Evolutionary conservation across 1,139 yeast genomes (phyloP).

Genomic region (Candida pseudoviswanathii): DNA sequence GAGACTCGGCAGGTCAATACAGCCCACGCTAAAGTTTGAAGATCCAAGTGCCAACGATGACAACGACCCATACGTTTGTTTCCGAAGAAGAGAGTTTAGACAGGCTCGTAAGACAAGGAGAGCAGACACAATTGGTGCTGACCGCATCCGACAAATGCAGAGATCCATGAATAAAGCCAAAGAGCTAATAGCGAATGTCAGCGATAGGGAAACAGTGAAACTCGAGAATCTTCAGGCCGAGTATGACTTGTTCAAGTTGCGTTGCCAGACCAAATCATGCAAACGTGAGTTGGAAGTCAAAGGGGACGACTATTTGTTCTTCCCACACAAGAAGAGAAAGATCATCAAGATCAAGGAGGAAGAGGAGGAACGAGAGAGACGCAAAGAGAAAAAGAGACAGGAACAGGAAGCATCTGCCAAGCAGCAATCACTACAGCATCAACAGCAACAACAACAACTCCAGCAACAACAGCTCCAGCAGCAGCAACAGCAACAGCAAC

Average conservation of each 20-base stretch:
- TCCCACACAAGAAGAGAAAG: conserved; percentile 78
- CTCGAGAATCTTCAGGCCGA: conserved; percentile 62
- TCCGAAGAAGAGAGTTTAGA: conserved; percentile 92
- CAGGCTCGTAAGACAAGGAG: conserved; percentile 96
- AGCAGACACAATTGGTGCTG: conserved; percentile 89
- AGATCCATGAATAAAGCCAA: conserved; percentile 79
- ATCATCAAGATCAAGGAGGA: conserved; percentile 41
- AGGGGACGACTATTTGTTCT: conserved; percentile 84
- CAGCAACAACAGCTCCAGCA: conserved; percentile 16
- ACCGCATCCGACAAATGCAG: conserved; percentile 73
- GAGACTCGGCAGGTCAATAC: conserved; percentile 69
- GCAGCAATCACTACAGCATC: conserved; percentile 13
- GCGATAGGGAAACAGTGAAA: conserved; percentile 72
- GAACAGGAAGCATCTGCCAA: conserved; percentile 23
- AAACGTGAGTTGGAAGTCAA: conserved; percentile 76
- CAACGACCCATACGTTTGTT: conserved; percentile 92
- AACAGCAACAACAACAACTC: conserved; percentile 15
- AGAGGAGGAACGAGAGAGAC: conserved; percentile 28
- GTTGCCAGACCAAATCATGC: conserved; percentile 69
- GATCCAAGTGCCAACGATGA: conserved; percentile 84
- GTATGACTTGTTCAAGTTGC: conserved; percentile 62
- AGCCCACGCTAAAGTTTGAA: conserved; percentile 80
- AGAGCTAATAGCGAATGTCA: conserved; percentile 66
- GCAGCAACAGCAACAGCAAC: conserved; percentile 19
- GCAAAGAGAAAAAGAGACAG: conserved; percentile 23